These are phyloP conservation scores for Cyclocybe cylindracea DNA, from an alignment of 768 basidiomycete genomes.

Conservation along the genomic window DNA sequence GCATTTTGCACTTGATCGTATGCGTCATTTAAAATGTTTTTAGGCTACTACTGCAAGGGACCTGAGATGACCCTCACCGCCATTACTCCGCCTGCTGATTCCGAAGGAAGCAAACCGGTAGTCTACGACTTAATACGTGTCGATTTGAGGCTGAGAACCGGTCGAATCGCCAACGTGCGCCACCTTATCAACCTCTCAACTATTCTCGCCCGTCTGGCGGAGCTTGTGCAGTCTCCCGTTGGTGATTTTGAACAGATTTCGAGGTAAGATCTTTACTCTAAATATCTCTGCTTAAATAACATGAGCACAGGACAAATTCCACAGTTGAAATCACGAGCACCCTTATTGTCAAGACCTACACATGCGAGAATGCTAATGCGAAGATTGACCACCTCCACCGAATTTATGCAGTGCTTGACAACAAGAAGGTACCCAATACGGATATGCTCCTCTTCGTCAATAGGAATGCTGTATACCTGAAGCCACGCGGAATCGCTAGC, in stretches of 20 bases:
- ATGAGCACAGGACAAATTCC: constrained; percentile 1
- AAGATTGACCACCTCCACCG: constrained; percentile 8
- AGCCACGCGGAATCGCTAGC: constrained; percentile 13
- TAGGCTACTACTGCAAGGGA: constrained; percentile 18
- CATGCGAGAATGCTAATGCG: background rate
- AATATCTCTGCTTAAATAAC: constrained; percentile 1
- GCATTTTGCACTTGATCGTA: constrained; percentile 28
- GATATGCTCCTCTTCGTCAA: too few relatives aligned
- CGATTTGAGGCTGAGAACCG: constrained; percentile 7
- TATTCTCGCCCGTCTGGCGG: constrained; percentile 3
- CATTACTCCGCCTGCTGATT: too few relatives aligned
- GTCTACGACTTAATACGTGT: constrained; percentile 11
- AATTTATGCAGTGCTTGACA: constrained; percentile 14
- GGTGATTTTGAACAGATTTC: constrained; percentile 8
- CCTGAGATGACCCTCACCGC: constrained; percentile 8
- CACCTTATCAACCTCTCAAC: constrained; percentile 12
- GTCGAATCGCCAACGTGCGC: constrained; percentile 12
- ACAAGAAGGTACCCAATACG: too few relatives aligned
- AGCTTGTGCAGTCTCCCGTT: constrained; percentile 3
- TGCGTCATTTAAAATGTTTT: constrained; percentile 32
- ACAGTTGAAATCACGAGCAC: constrained; percentile 10
- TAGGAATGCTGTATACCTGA: constrained; percentile 1
- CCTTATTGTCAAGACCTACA: constrained; percentile 16
- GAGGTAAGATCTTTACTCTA: constrained; percentile 7
- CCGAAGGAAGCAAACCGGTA: background rate